Conservation (phyloP, 495 filamentous ascomycete species). For the Chaetomium fimeti region DNA sequence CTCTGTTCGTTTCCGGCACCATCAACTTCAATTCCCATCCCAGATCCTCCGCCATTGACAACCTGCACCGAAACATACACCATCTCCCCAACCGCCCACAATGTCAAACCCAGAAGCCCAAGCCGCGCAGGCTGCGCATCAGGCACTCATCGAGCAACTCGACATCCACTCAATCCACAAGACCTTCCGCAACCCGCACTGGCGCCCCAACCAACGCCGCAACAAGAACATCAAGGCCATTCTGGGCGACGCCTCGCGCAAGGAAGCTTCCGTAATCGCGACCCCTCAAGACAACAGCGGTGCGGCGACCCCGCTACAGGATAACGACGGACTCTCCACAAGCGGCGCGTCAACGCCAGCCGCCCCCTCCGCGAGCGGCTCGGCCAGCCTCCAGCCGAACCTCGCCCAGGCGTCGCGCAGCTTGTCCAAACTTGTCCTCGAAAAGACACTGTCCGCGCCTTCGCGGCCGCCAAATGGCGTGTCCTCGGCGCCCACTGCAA, state of each 20-base stretch:
- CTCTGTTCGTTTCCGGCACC: slow-evolving; percentile 2
- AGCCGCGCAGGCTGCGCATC: slow-evolving; percentile 51
- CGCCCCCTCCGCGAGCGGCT: slow-evolving; percentile 36
- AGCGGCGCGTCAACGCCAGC: slow-evolving; percentile 62
- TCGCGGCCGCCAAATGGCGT: slow-evolving; percentile 34
- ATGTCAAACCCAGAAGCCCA: slow-evolving; percentile 39
- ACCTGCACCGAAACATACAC: slow-evolving; percentile 11
- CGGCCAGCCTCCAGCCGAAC: slow-evolving; percentile 57
- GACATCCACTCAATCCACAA: slow-evolving; percentile 80
- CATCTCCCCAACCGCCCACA: slow-evolving; percentile 26
- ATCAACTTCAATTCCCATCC: not conserved
- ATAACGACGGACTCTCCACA: slow-evolving; percentile 53
- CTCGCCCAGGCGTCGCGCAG: slow-evolving; percentile 81
- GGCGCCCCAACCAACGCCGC: slow-evolving; percentile 88
- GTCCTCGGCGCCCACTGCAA: slow-evolving; percentile 64
- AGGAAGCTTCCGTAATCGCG: slow-evolving; percentile 72
- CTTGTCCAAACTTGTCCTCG: slow-evolving; percentile 78
- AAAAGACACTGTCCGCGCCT: slow-evolving; percentile 52
- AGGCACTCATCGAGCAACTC: slow-evolving; percentile 72
- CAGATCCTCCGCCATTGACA: not conserved
- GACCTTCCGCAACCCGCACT: slow-evolving; percentile 81
- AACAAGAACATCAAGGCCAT: slow-evolving; percentile 99
- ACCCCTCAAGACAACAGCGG: slow-evolving; percentile 79
- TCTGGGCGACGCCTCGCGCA: slow-evolving; percentile 81
- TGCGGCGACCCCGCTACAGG: slow-evolving; percentile 63